Percentiles rank a stretch among this genome's conserved stretches.
Conservation (phyloP, 2,329 filamentous ascomycete genomes). For the Metarhizium guizhouense region DNA sequence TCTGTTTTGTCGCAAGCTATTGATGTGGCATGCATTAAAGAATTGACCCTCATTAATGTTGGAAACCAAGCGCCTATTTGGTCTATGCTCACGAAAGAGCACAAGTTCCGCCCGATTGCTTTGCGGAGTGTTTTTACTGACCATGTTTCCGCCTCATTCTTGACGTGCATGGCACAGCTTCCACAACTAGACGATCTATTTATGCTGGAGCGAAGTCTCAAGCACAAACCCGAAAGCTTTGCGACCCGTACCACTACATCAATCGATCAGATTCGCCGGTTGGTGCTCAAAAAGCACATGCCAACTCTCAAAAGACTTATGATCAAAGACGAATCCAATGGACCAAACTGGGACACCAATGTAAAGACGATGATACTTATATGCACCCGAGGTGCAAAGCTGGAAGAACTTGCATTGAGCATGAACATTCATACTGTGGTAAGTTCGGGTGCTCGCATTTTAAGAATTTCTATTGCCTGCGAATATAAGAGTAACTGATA, state of each 20-base stretch:
- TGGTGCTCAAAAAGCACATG: constrained; percentile 50
- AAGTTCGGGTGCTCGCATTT: constrained; percentile 20
- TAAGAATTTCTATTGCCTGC: background rate
- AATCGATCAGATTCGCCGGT: constrained; percentile 49
- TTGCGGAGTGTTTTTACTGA: constrained; percentile 54
- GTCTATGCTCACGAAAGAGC: constrained; percentile 45
- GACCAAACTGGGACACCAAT: constrained; percentile 47
- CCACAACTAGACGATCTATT: constrained; percentile 48
- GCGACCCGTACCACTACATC: constrained; percentile 39
- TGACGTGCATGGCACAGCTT: constrained; percentile 44
- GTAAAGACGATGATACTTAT: constrained; percentile 45
- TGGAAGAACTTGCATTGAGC: constrained; percentile 48
- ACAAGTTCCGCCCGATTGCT: constrained; percentile 39
- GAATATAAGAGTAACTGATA: background rate
- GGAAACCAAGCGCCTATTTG: constrained; percentile 53
- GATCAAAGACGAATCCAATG: constrained; percentile 46
- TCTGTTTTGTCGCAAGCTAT: constrained; percentile 47
- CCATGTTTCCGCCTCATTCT: constrained; percentile 46
- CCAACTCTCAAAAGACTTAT: constrained; percentile 44
- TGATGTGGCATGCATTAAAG: constrained; percentile 46
- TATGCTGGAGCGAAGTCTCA: constrained; percentile 44
- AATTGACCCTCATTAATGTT: constrained; percentile 54
- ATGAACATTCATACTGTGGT: constrained; percentile 47
- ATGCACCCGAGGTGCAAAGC: constrained; percentile 35
- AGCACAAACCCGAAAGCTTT: constrained; percentile 44